Percentiles rank a stretch among this genome's conserved stretches.
These are phyloP conservation scores for Zarea fungicola DNA, from an alignment of 2,329 filamentous ascomycete species.

Conservation along the genomic window DNA sequence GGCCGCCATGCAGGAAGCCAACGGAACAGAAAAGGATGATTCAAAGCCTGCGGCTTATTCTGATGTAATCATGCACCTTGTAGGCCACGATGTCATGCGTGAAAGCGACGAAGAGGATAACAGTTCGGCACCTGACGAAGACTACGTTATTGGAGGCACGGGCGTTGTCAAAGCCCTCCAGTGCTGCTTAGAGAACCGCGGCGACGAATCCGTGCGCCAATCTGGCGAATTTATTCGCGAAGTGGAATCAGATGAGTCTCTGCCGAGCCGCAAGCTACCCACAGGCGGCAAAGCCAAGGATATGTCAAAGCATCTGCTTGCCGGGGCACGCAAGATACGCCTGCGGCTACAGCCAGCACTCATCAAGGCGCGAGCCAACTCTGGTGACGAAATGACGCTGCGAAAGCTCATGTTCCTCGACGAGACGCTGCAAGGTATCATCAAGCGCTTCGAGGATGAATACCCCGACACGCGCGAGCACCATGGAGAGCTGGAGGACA, in stretches of 20 bases:
- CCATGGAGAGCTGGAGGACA: neutral
- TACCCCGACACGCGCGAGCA: slow-evolving; percentile 79
- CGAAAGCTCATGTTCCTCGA: slow-evolving; percentile 84
- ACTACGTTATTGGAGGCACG: slow-evolving; percentile 93
- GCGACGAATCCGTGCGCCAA: slow-evolving; percentile 52
- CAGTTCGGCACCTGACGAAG: slow-evolving; percentile 74
- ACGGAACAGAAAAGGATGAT: slow-evolving; percentile 22
- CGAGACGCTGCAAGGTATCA: slow-evolving; percentile 82
- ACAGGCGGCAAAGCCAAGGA: slow-evolving; percentile 67
- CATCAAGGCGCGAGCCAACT: slow-evolving; percentile 62
- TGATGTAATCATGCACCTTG: slow-evolving; percentile 80
- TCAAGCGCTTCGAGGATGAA: slow-evolving; percentile 92
- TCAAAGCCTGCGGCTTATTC: slow-evolving; percentile 48
- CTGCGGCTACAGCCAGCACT: slow-evolving; percentile 77
- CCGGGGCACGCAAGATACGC: slow-evolving; percentile 84
- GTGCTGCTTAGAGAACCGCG: slow-evolving; percentile 81
- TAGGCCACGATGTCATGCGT: slow-evolving; percentile 59
- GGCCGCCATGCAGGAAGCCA: slow-evolving; percentile 36
- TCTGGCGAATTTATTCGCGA: slow-evolving; percentile 50
- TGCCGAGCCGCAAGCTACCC: slow-evolving; percentile 35
- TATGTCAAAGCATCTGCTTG: slow-evolving; percentile 86
- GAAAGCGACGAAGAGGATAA: slow-evolving; percentile 55
- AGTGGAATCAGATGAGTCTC: slow-evolving; percentile 45
- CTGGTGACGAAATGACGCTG: slow-evolving; percentile 70
- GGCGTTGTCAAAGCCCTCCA: slow-evolving; percentile 91